phyloP scores from a whole-genome alignment of 129 eudicot species.

The Helianthus tuberosus region DNA sequence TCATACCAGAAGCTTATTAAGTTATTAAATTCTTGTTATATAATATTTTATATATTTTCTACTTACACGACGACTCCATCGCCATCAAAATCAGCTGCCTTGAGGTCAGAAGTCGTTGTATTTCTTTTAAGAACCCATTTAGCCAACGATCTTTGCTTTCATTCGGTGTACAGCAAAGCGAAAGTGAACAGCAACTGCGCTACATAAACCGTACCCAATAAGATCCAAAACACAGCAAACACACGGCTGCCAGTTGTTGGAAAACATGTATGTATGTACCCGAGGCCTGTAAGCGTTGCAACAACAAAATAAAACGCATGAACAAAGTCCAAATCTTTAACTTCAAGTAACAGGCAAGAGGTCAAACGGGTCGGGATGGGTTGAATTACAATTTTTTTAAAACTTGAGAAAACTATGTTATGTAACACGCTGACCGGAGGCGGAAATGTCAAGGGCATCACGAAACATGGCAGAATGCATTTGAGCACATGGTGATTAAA shows the following conservation, averaged over 20 bases:
- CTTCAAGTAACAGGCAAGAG: constrained; percentile 31
- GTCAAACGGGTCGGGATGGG: too few species aligned
- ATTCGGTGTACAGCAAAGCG: constrained; percentile 71
- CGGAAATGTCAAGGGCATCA: too few species aligned
- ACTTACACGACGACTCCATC: constrained; percentile 79
- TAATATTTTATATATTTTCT: background rate
- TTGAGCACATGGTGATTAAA: too few species aligned
- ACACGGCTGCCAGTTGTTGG: constrained; percentile 79
- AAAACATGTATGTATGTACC: constrained; percentile 85
- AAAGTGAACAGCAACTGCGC: constrained; percentile 79
- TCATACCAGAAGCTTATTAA: constrained; percentile 7
- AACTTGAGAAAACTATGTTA: too few species aligned
- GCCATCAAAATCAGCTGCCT: constrained; percentile 83
- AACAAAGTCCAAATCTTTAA: constrained; percentile 63
- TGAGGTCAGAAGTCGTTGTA: constrained; percentile 60
- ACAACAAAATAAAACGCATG: constrained; percentile 85
- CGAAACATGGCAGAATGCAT: too few species aligned
- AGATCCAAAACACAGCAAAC: constrained; percentile 82
- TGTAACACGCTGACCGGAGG: too few species aligned
- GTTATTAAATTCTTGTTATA: too few species aligned
- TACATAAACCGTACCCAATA: constrained; percentile 71
- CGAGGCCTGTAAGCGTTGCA: constrained; percentile 77
- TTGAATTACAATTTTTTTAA: too few species aligned
- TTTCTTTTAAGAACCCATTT: constrained; percentile 60
- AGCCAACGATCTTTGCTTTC: constrained; percentile 55